A percentile compares a stretch with the other conserved stretches of the same genome.
Evolutionary conservation across 768 basidiomycete species (phyloP).

Genomic region (Leccinum uliginosum): DNA sequence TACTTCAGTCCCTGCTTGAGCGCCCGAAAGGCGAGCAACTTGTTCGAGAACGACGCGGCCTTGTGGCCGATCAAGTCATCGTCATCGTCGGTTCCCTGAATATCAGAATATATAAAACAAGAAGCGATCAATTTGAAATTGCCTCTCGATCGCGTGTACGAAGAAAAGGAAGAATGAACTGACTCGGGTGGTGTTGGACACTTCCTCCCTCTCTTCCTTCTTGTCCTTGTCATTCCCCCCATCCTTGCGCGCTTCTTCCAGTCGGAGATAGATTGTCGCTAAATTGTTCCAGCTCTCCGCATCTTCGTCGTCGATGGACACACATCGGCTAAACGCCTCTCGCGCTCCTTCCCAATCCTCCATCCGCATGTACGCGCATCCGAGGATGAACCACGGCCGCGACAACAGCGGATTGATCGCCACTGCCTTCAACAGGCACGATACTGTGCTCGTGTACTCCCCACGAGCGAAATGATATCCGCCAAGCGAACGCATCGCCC

Average conservation of each 20-base stretch:
- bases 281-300: slow-evolving; percentile 98
- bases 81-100: slow-evolving; percentile 16
- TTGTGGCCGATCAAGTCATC: slow-evolving; percentile 10
- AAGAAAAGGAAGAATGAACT: background rate
- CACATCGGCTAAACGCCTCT: slow-evolving; percentile 81
- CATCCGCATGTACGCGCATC: slow-evolving; percentile 78
- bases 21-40: slow-evolving; percentile 86
- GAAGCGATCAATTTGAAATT: background rate
- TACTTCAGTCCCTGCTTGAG: slow-evolving; percentile 84
- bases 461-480: slow-evolving; percentile 71
- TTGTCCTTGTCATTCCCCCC: slow-evolving; percentile 11
- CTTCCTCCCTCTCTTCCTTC: slow-evolving; percentile 26
- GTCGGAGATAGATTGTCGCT: slow-evolving; percentile 87
- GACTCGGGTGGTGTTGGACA: slow-evolving; percentile 19
- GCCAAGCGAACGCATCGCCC: slow-evolving; percentile 90
- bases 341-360: slow-evolving; percentile 84
- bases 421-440: slow-evolving; percentile 69
- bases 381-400: slow-evolving; percentile 97
- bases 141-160: background rate
- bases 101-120: background rate
- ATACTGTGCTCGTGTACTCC: slow-evolving; percentile 59
- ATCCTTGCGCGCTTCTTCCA: slow-evolving; percentile 43
- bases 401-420: slow-evolving; percentile 82
- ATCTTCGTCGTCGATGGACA: slow-evolving; percentile 91
- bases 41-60: slow-evolving; percentile 63